Evolutionary conservation across 352 stramenopile species (phyloP), one percentile per base, ranked within the genome.

Genomic region (Pythium oligandrum): DNA sequence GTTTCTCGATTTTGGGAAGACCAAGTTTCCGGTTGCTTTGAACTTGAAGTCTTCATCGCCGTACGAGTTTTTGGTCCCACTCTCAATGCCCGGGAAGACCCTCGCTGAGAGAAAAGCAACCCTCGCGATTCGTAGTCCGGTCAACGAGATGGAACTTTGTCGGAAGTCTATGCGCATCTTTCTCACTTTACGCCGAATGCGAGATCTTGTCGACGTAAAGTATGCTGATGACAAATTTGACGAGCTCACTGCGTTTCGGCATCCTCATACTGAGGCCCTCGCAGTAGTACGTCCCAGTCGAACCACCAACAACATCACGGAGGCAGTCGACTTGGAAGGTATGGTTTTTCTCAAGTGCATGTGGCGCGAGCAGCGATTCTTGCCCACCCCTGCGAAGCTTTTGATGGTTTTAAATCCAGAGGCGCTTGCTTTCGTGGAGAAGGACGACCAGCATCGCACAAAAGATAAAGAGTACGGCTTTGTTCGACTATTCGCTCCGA

Each of bases 361-460:
- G 26, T 91, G 79, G 66, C 72, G 81, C n/a, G 81, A 91, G 48
- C 81, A 91, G 50, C 78, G 81, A 4, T 91, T 91, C 50, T 35
- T 89, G 44, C 63, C 81, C 17, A 74, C 73, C 8, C 76, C 81
- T 1, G 76, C 78, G 3, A 74, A 61, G 46, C 48, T 91, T 6
- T 51, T 84, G 30, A 77, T 91, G 78, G 67, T 86, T 48, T 59
- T 91, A 31, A 91, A 91, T 66, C 74, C 78, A 1, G 81, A 91
- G 53, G 78, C 73, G n/a, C 71, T 87, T 34, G 76, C 75, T 33
- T 66, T 91, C 32, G 73, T 86, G 9, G 80, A 91, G 62, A 73
- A 63, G 32, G 45, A 49, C 17, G 40, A 55, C 9, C 17, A 26
- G 17, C 17, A 26, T 26, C 17, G 17, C 17, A 55, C 73, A 11